Base-by-base conservation (phyloP, 805 yeast genomes). In the Suhomyces xylopsoci region DNA sequence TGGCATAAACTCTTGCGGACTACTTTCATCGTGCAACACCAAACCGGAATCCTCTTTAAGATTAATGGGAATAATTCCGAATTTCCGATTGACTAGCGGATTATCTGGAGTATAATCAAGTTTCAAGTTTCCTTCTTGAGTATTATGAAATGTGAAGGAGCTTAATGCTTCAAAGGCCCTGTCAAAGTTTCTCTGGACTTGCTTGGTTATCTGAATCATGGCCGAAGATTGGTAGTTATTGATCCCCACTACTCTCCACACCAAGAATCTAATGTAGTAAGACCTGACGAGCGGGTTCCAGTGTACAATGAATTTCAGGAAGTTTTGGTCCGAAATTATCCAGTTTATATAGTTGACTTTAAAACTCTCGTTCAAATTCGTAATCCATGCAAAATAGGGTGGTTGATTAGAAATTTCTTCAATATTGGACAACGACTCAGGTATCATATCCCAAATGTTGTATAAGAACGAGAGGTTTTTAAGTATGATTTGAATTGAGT, bases 251-350 rank as follows among this genome's bases (percentile, higher is more conserved):
- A 85, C 66, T 56, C 89, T 79, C 87, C 93, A 90, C 47, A 88
- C 76, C 15, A 90, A 54, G 20, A 90, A 73, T 41, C 91, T 73
- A 47, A 81, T 74, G 64, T 84, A 90, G 61, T 84, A 87, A 3
- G 87, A 79, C 36, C 96, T 73, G 22, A 88, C 84, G 15, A 89
- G 66, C 3, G 96, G 91, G 61, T 84, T 81, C 90, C 96, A 90
- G 67, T 90, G 96, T 38, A 84, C 79, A 61, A 90, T 83, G 55
- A 80, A 81, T 47, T 74, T 70, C 32, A 67, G 67, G 86, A 92
- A 88, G 32, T 73, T 69, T 1, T 62, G 58, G 3, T 71, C 63
- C 3, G 81, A 74, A 7, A 86, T 67, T 32, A 88, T 63, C 84
- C 87, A 87, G 17, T 67, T 61, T 4, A 82, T 70, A 49, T 84